Percentiles rank a stretch among this genome's conserved stretches.
Conservation (phyloP, 768 basidiomycete species). For the Atractiella rhizophila region DNA sequence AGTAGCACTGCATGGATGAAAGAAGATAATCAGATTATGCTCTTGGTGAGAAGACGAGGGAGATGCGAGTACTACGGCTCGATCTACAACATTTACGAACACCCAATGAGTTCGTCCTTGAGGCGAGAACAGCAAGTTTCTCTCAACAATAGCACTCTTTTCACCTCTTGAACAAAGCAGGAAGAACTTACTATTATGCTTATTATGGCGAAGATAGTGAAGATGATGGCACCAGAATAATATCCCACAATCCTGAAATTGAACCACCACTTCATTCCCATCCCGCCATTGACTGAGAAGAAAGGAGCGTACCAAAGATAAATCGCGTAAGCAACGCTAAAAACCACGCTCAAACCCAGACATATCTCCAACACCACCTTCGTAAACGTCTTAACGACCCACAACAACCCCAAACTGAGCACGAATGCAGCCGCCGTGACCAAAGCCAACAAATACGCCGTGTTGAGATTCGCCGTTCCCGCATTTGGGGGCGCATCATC, state of each 20-base stretch:
- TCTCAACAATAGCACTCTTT: no score
- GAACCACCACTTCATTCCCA: background rate
- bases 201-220: conserved; percentile 17
- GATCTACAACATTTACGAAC: no score
- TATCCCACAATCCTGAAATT: background rate
- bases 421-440: conserved; percentile 14
- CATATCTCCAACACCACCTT: conserved; percentile 14
- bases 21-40: no score
- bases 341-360: conserved; percentile 3
- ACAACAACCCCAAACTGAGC: conserved; percentile 10
- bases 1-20: conserved; percentile 3
- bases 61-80: no score
- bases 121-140: no score
- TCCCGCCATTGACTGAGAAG: background rate
- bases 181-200: no score
- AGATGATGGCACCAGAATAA: conserved; percentile 17
- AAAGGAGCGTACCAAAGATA: conserved; percentile 11
- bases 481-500: no score
- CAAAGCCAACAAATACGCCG: conserved; percentile 11
- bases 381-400: conserved; percentile 14
- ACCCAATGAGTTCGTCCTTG: no score
- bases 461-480: conserved; percentile 2
- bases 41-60: no score
- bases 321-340: conserved; percentile 9
- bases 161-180: no score